phyloP scores from a whole-genome alignment of 371 early-diverging fungal species.

The Saksenaea oblongispora region DNA sequence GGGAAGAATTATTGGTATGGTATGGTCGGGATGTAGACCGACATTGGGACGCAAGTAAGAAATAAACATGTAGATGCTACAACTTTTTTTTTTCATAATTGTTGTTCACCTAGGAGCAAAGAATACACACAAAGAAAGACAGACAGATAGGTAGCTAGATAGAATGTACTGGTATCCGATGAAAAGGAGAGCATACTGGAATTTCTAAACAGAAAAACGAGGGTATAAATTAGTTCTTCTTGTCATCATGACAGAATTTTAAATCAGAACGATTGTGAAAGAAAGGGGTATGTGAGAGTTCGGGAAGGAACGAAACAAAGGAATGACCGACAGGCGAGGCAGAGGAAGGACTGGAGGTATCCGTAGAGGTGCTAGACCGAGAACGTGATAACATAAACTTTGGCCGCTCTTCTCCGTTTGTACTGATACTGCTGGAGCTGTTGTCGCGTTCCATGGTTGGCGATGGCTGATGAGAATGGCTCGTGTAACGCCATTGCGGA shows the following conservation, averaged over 20 bases:
- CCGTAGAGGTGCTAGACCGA: conserved; percentile 3
- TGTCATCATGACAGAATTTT: conserved; percentile 1
- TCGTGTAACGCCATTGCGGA: conserved; percentile 19
- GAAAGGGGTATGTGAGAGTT: background rate
- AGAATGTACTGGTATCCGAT: too few relatives aligned
- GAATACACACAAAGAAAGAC: too few relatives aligned
- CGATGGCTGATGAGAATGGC: conserved; percentile 10
- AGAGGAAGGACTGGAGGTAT: background rate
- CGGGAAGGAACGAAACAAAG: conserved; percentile 1
- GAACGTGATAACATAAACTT: background rate
- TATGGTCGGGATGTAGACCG: conserved; percentile 67
- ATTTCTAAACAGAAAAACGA: background rate
- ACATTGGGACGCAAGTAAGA: conserved; percentile 25
- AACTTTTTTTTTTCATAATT: background rate
- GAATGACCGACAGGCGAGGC: background rate
- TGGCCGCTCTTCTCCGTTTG: background rate
- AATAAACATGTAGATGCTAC: background rate
- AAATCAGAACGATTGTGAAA: background rate
- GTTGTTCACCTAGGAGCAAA: background rate
- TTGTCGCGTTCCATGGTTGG: conserved; percentile 19
- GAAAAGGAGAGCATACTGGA: too few relatives aligned
- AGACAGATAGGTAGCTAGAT: too few relatives aligned
- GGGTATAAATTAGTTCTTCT: conserved; percentile 6
- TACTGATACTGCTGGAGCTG: conserved; percentile 19
- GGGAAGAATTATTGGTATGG: conserved; percentile 72